Conservation (phyloP, 2,329 filamentous ascomycete genomes). For the Westerdykella sp. region DNA sequence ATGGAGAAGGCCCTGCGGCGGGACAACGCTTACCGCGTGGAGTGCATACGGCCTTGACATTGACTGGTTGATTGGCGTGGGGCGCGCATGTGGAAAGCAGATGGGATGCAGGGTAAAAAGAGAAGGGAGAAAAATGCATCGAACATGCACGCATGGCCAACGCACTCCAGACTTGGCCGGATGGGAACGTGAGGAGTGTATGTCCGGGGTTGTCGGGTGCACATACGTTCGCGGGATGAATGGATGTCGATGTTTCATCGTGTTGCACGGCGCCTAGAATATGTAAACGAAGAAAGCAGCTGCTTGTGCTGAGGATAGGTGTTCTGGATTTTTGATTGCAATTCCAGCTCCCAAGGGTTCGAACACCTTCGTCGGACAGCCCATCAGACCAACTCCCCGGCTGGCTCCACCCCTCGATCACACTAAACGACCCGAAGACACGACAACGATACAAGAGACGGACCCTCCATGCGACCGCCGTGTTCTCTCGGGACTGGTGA, state of each 20-base stretch:
- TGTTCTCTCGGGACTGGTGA: conserved; percentile 15
- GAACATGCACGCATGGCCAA: conserved; percentile 15
- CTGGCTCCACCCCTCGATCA: conserved; percentile 7
- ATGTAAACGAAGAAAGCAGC: no score
- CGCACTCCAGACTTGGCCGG: conserved; percentile 27
- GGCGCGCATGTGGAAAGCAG: background rate
- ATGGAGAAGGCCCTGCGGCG: no score
- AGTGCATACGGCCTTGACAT: no score
- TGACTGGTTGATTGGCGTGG: background rate
- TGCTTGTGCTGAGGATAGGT: no score
- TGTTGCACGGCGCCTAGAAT: no score
- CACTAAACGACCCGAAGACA: background rate
- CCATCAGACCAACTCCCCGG: conserved; percentile 4
- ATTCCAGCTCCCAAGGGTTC: no score
- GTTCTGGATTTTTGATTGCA: no score
- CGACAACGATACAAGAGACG: no score
- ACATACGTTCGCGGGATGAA: no score
- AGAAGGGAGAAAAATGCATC: conserved; percentile 1
- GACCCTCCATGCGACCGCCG: conserved; percentile 11
- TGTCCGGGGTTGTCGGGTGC: background rate
- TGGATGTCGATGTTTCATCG: no score
- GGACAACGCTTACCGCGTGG: no score
- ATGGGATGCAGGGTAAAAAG: background rate
- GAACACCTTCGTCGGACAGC: background rate
- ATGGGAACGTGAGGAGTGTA: conserved; percentile 7